Evolutionary conservation across 805 yeast species (phyloP).

Genomic region (Candida tibetensis): DNA sequence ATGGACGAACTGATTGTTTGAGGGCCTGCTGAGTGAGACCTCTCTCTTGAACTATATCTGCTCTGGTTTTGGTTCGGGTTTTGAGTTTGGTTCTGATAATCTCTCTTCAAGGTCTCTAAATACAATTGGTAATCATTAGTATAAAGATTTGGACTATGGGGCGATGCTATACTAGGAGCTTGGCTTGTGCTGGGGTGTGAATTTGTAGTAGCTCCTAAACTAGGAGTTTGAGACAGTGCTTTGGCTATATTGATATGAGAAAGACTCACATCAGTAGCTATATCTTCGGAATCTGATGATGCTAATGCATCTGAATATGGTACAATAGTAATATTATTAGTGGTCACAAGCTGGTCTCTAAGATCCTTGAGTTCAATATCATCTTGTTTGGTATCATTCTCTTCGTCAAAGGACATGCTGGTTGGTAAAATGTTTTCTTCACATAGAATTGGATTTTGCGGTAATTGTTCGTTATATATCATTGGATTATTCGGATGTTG

Average conservation of each 20-base stretch:
- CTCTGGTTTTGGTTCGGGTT: background rate
- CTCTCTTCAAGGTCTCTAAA: conserved; percentile 8
- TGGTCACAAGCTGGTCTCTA: too few species aligned
- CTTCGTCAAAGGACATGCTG: too few species aligned
- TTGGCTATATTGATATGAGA: background rate
- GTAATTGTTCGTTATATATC: too few species aligned
- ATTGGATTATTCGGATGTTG: too few species aligned
- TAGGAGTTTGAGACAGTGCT: background rate
- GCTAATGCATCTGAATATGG: conserved; percentile 10
- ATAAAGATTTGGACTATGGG: conserved; percentile 1
- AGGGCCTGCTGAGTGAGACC: background rate
- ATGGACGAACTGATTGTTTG: background rate
- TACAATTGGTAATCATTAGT: conserved; percentile 20
- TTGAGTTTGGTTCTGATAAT: background rate
- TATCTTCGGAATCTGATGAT: conserved; percentile 13
- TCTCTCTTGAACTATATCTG: background rate
- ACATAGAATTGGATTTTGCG: too few species aligned
- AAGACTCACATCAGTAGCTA: conserved; percentile 1
- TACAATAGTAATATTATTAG: conserved; percentile 5
- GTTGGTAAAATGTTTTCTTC: too few species aligned
- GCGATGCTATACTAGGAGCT: conserved; percentile 1
- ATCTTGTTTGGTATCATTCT: too few species aligned
- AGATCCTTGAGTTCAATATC: too few species aligned
- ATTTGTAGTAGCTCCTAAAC: background rate
- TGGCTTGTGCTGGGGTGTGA: background rate